Percentiles rank a stretch among this genome's conserved stretches.
Evolutionary conservation across 1,284 basidiomycete species (phyloP).

Genomic region (Malassezia slooffiae): DNA sequence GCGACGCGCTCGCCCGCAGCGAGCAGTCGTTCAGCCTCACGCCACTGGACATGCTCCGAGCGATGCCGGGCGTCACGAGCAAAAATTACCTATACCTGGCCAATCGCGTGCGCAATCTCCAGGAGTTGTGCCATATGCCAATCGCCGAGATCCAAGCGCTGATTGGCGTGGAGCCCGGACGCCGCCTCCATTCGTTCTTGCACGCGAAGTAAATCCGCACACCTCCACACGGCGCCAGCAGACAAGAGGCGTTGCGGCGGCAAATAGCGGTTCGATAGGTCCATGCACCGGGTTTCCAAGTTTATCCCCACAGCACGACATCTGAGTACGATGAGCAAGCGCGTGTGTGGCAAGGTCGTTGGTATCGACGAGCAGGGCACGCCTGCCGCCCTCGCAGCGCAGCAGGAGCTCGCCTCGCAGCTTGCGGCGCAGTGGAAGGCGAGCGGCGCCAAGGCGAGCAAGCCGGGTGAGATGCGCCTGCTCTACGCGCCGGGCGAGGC

Average conservation of each 20-base stretch:
- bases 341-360: slow-evolving; percentile 10
- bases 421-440: slow-evolving; percentile 35
- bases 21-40: slow-evolving; percentile 28
- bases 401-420: slow-evolving; percentile 9
- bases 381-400: slow-evolving; percentile 1
- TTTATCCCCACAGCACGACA: too few species aligned
- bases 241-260: background rate
- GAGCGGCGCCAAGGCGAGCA: slow-evolving; percentile 31
- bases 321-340: background rate
- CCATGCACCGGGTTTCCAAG: background rate
- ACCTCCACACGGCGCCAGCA: background rate
- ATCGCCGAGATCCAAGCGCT: slow-evolving; percentile 60
- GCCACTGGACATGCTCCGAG: slow-evolving; percentile 49
- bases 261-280: too few species aligned
- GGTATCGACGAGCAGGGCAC: slow-evolving; percentile 5
- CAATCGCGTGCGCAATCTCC: slow-evolving; percentile 64
- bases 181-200: slow-evolving; percentile 61
- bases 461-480: slow-evolving; percentile 34
- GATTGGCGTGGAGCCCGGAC: slow-evolving; percentile 71
- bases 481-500: slow-evolving; percentile 28
- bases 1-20: slow-evolving; percentile 11
- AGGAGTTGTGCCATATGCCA: slow-evolving; percentile 62
- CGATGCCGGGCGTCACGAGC: slow-evolving; percentile 59
- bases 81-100: slow-evolving; percentile 80
- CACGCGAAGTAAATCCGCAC: background rate